Evolutionary conservation across 2,329 filamentous ascomycete genomes (phyloP).

Genomic region (Metarhizium rileyi): DNA sequence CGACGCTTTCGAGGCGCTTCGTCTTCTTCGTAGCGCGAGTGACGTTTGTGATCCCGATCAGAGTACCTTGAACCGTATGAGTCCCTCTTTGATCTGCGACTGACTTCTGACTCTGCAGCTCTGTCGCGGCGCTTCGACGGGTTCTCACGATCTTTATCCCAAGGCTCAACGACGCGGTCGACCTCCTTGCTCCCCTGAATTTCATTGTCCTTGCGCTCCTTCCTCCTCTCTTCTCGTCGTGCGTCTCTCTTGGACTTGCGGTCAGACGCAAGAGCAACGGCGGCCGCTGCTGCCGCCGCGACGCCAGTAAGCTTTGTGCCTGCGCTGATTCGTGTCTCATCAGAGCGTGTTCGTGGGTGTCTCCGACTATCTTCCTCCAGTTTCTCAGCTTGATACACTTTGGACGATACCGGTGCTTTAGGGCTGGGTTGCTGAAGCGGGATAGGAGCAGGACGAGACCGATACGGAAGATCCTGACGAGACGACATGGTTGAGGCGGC

Average conservation of each 20-base stretch:
- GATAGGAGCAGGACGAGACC: conserved; percentile 46
- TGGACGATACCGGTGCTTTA: conserved; percentile 59
- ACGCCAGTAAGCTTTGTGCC: conserved; percentile 35
- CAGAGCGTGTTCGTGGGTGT: conserved; percentile 20
- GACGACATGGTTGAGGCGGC: conserved; percentile 38
- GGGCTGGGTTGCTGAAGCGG: conserved; percentile 82
- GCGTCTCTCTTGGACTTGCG: conserved; percentile 11
- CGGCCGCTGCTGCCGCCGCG: conserved; percentile 39
- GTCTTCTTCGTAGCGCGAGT: conserved; percentile 24
- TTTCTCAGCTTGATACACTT: conserved; percentile 49
- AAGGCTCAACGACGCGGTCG: conserved; percentile 1
- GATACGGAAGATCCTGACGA: conserved; percentile 29
- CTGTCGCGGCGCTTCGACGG: conserved; percentile 15
- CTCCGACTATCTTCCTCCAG: conserved; percentile 25
- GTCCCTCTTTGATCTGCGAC: conserved; percentile 20
- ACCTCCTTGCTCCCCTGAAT: conserved; percentile 8
- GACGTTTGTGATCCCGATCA: conserved; percentile 19
- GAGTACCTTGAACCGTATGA: conserved; percentile 18
- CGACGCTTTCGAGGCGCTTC: conserved; percentile 18
- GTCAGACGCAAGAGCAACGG: conserved; percentile 21
- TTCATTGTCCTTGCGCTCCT: conserved; percentile 12
- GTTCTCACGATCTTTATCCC: conserved; percentile 13
- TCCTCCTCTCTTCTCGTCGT: conserved; percentile 13
- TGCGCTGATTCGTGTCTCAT: conserved; percentile 30
- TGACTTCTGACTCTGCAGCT: conserved; percentile 9